phyloP scores from a whole-genome alignment of 2,329 filamentous ascomycete genomes.

The Diatrype stigma region DNA sequence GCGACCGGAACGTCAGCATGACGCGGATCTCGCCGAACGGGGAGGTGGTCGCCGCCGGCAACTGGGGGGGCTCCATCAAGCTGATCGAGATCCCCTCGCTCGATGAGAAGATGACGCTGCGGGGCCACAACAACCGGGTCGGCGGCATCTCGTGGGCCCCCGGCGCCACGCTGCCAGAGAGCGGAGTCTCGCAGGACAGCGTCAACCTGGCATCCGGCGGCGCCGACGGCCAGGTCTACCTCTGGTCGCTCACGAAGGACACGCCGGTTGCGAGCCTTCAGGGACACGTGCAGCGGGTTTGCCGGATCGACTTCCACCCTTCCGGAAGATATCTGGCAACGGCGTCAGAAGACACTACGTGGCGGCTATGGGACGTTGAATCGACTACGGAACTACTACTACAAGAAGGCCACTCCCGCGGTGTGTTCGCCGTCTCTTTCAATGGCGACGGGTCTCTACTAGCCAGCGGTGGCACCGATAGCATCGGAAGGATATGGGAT shows the following conservation, averaged over 20 bases:
- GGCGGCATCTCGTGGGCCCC: constrained; percentile 91
- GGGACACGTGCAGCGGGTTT: constrained; percentile 84
- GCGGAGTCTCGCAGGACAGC: constrained; percentile 65
- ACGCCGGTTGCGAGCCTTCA: constrained; percentile 77
- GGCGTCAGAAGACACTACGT: constrained; percentile 93
- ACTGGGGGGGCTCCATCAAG: constrained; percentile 88
- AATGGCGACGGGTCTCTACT: constrained; percentile 87
- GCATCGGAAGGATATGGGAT: constrained; percentile 94
- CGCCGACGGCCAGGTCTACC: constrained; percentile 78
- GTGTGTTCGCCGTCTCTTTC: constrained; percentile 87
- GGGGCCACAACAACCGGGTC: constrained; percentile 84
- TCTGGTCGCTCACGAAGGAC: constrained; percentile 87
- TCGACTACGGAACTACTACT: constrained; percentile 78
- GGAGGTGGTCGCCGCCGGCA: constrained; percentile 79
- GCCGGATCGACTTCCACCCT: constrained; percentile 90
- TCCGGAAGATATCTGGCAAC: constrained; percentile 87
- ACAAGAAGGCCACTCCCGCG: constrained; percentile 91
- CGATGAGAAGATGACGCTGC: constrained; percentile 68
- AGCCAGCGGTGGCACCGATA: constrained; percentile 89
- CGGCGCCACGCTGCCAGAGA: constrained; percentile 67
- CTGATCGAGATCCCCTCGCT: constrained; percentile 80
- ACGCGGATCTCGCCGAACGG: constrained; percentile 85
- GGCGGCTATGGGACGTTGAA: constrained; percentile 79
- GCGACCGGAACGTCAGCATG: constrained; percentile 87
- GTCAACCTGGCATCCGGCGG: constrained; percentile 89